A percentile compares a stretch with the other conserved stretches of the same genome.
These are phyloP conservation scores for Cyberlindnera petersonii DNA, from an alignment of 805 yeast species.

Conservation along the genomic window DNA sequence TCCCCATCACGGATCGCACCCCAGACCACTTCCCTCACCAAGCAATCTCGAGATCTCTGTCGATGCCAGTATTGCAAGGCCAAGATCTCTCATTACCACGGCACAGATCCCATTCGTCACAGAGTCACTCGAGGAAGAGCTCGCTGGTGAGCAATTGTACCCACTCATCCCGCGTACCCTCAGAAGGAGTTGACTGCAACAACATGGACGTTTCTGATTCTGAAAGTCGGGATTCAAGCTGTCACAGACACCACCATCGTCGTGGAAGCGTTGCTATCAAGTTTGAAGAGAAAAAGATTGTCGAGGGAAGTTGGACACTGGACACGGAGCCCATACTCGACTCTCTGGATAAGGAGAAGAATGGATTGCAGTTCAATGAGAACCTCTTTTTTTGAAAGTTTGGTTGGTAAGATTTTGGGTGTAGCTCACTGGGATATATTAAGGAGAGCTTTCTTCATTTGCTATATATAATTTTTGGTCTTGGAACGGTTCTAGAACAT, in stretches of 20 bases:
- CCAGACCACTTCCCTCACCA: background rate
- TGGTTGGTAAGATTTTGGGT: background rate
- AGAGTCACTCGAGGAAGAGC: slow-evolving; percentile 10
- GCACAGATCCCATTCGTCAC: background rate
- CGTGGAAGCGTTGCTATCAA: slow-evolving; percentile 29
- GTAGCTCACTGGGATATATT: no score
- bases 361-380: slow-evolving; percentile 5
- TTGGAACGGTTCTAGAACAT: no score
- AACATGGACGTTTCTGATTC: no score
- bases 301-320: background rate
- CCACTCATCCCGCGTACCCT: slow-evolving; percentile 7
- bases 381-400: slow-evolving; percentile 1
- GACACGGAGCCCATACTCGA: no score
- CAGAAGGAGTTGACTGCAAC: no score
- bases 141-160: slow-evolving; percentile 17
- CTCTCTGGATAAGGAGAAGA: background rate
- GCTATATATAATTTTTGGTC: no score
- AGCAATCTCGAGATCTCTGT: slow-evolving; percentile 1
- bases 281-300: slow-evolving; percentile 16
- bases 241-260: slow-evolving; percentile 28
- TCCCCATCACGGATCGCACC: background rate
- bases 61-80: slow-evolving; percentile 1
- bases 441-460: no score
- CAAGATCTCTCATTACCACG: background rate
- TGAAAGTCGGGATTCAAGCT: background rate